Evolutionary conservation across 1,284 basidiomycete genomes (phyloP), one percentile per base, ranked within the genome.

Genomic region (Vanrija humicola): DNA sequence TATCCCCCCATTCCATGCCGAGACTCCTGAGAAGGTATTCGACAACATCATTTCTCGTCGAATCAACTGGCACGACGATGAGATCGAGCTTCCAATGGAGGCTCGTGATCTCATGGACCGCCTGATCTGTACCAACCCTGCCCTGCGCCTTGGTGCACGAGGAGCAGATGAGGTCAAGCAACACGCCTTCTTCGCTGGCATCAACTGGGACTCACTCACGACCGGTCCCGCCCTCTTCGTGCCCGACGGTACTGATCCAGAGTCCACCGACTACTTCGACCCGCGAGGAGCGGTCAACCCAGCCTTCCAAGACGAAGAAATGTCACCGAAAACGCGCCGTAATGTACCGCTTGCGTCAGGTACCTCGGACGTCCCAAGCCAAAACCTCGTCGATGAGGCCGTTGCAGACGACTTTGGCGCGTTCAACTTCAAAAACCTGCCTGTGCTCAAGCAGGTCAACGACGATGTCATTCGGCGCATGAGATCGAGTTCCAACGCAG

Each of bases 261-360:
- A 98, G 76, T 96, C 91, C 23, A 99, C 96, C 14, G 96, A 98
- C 74, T 99, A 99, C 79, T 99, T 99, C 68, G 96, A 99, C 77
- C 84, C 92, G 56, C 87, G 96, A 28, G 96, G 96, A 0, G 75
- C 75, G 12, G 34, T 34, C 8, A 61, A 64, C 6, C 59, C 64
- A 21, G 58, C 55, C 0, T 72, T 73, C 62, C 68, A 70, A 15
- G 72, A 74, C 43, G 72, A 73, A n/a, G 71, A 58, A 23, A 64
- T 26, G 84, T 90, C 46, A 84, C 88, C 39, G 89, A 93, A 71
- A 79, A 54, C 58, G 60, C 16, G 26, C 14, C 18, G 38, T 6
- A 34, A 34, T 34, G 34, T 12, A 25, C n/a, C 19, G 23, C 15
- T 39, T 10, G 21, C 19, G 6, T 14, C 39, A 5, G 47, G 23